phyloP scores from a whole-genome alignment of 75 land plant genomes.

The Sequoiadendron giganteum region DNA sequence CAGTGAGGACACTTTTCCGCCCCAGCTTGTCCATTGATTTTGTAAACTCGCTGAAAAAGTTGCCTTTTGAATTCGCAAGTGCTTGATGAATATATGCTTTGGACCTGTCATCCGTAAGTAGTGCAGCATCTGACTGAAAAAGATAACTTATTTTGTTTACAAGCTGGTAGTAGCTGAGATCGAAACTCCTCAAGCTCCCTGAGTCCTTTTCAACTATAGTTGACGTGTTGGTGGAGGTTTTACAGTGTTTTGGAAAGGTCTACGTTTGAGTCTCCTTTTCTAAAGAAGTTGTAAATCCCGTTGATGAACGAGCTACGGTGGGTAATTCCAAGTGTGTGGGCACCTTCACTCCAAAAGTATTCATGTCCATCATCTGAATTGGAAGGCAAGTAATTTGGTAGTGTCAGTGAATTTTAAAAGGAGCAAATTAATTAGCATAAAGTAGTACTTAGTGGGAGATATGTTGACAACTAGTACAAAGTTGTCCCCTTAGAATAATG shows the following conservation, averaged over 20 bases:
- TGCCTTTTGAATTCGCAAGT: neutral
- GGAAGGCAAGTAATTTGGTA: no score
- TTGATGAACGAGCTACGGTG: constrained; percentile 16
- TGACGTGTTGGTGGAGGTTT: neutral
- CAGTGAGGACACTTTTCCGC: constrained; percentile 21
- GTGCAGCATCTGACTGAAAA: constrained; percentile 20
- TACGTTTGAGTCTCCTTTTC: constrained; percentile 19
- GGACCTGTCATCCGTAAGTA: neutral
- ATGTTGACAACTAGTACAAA: no score
- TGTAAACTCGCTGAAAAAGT: constrained; percentile 21
- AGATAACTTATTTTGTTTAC: neutral
- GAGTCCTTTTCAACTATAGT: constrained; percentile 4
- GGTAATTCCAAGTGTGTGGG: constrained; percentile 16
- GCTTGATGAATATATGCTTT: neutral
- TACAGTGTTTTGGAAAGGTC: constrained; percentile 19
- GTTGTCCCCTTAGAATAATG: no score
- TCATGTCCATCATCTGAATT: no score
- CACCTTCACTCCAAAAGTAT: constrained; percentile 12
- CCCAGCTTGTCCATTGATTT: constrained; percentile 43
- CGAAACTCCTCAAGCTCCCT: neutral
- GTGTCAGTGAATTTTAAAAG: no score
- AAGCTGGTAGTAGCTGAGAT: neutral
- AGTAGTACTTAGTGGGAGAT: no score
- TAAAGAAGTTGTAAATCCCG: constrained; percentile 30
- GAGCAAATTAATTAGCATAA: no score